Percentiles rank a stretch among this genome's conserved stretches.
Evolutionary conservation across 495 filamentous ascomycete genomes (phyloP).

Genomic region (Cercophora samala): DNA sequence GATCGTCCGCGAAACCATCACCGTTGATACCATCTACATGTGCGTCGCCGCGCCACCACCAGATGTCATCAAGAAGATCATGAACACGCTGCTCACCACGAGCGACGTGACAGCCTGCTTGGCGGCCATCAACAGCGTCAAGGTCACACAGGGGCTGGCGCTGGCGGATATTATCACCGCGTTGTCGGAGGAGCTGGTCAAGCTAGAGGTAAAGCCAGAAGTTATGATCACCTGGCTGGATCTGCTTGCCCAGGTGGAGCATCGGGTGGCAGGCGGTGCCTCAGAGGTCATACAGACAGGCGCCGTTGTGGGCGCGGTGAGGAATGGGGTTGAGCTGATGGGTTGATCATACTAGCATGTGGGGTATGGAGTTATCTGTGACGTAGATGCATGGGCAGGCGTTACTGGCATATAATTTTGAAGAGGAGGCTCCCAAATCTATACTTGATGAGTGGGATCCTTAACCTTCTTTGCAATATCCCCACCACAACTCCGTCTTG

Average conservation of each 20-base stretch:
- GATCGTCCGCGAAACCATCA: slow-evolving; percentile 77
- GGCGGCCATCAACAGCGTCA: slow-evolving; percentile 79
- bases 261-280: slow-evolving; percentile 81
- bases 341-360: slow-evolving; percentile 15
- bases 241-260: slow-evolving; percentile 88
- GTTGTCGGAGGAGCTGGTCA: slow-evolving; percentile 73
- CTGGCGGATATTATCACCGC: slow-evolving; percentile 90
- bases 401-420: not conserved
- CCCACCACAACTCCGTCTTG: no score
- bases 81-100: slow-evolving; percentile 74
- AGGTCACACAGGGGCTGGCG: slow-evolving; percentile 81
- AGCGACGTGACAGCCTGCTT: slow-evolving; percentile 84
- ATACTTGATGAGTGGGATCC: no score
- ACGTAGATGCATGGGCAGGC: not conserved
- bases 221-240: slow-evolving; percentile 90
- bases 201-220: slow-evolving; percentile 80
- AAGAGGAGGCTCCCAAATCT: no score
- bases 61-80: slow-evolving; percentile 78
- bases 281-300: slow-evolving; percentile 90
- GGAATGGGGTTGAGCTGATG: slow-evolving; percentile 77
- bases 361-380: not conserved
- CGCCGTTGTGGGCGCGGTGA: slow-evolving; percentile 82
- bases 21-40: slow-evolving; percentile 88
- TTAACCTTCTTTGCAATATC: no score
- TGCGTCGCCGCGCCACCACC: slow-evolving; percentile 96